phyloP scores from a whole-genome alignment of 2,329 filamentous ascomycete genomes.

The Albifimbria verrucaria region DNA sequence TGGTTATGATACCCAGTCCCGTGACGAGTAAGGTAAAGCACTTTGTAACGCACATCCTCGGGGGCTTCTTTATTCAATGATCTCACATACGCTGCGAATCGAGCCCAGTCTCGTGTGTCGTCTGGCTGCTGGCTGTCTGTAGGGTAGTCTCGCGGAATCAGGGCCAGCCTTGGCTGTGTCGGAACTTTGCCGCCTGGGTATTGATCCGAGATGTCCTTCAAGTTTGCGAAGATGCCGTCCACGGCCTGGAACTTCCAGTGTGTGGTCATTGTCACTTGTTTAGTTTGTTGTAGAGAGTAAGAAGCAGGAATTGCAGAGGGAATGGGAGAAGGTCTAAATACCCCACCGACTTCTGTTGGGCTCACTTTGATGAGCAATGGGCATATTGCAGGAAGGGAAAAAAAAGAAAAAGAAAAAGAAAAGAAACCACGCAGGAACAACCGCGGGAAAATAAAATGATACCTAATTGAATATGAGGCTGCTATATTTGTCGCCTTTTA shows the following conservation, averaged over 20 bases:
- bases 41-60: conserved; percentile 46
- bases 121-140: conserved; percentile 27
- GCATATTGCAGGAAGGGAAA: no score
- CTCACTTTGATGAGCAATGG: no score
- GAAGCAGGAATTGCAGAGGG: no score
- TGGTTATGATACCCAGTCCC: conserved; percentile 49
- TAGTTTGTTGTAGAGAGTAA: no score
- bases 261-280: conserved; percentile 14
- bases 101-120: conserved; percentile 47
- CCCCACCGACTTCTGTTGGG: no score
- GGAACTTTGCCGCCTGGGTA: conserved; percentile 25
- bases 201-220: conserved; percentile 20
- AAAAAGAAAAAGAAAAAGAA: no score
- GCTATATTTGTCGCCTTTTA: no score
- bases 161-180: conserved; percentile 49
- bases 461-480: no score
- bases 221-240: conserved; percentile 42
- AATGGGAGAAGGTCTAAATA: no score
- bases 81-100: conserved; percentile 44
- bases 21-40: conserved; percentile 54
- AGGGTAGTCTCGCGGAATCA: conserved; percentile 48
- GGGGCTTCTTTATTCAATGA: conserved; percentile 41
- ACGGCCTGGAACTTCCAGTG: conserved; percentile 21
- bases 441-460: no score
- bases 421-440: no score